A percentile compares a stretch with the other conserved stretches of the same genome.
These are phyloP conservation scores for Inosperma sp. DNA, from an alignment of 768 basidiomycete genomes.

Conservation along the genomic window DNA sequence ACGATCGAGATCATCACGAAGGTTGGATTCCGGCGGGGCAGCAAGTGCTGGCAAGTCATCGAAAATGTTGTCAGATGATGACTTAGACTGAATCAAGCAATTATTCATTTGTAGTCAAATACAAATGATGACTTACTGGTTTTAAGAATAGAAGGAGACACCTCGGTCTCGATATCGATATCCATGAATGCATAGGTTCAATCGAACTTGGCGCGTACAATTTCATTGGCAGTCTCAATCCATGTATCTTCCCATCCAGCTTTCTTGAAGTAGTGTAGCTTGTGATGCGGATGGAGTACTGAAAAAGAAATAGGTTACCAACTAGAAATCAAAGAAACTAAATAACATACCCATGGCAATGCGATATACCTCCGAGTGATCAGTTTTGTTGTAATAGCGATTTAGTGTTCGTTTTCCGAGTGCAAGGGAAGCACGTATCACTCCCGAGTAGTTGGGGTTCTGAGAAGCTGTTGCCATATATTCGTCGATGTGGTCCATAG, in stretches of 20 bases:
- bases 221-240: constrained; percentile 20
- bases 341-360: constrained; percentile 32
- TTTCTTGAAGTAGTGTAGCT: constrained; percentile 25
- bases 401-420: constrained; percentile 29
- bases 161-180: not conserved
- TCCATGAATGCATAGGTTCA: constrained; percentile 8
- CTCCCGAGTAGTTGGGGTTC: not conserved
- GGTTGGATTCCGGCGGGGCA: constrained; percentile 11
- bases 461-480: not conserved
- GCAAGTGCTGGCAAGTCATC: constrained; percentile 26
- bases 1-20: constrained; percentile 22
- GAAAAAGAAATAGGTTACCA: not conserved
- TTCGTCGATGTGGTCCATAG: constrained; percentile 23
- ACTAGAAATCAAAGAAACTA: not conserved
- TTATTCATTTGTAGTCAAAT: not conserved
- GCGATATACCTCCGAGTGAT: constrained; percentile 27
- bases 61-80: constrained; percentile 24
- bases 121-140: too few species aligned
- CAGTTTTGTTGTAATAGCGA: constrained; percentile 30
- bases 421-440: constrained; percentile 22
- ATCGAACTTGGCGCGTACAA: constrained; percentile 11
- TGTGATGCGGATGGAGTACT: constrained; percentile 32
- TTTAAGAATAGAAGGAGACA: not conserved
- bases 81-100: not conserved
- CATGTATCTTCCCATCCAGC: constrained; percentile 22